A percentile compares a stretch with the other conserved stretches of the same genome.
Conservation (phyloP, 2,329 filamentous ascomycete species). For the Colletotrichum karsti region DNA sequence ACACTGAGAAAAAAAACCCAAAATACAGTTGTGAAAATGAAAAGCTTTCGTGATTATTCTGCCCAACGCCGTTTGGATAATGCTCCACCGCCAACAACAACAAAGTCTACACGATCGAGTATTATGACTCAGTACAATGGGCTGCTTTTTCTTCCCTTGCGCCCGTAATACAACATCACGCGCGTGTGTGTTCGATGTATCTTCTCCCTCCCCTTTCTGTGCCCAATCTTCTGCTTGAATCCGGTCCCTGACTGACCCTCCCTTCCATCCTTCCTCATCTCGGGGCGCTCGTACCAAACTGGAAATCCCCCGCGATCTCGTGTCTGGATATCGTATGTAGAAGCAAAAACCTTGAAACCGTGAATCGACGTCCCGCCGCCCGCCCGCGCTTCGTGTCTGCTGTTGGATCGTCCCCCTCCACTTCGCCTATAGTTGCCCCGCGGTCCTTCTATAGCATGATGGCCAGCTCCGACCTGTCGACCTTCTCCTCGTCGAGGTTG, state of each 20-base stretch:
- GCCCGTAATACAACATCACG: slow-evolving; percentile 3
- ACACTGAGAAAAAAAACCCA: not conserved
- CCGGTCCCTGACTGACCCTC: not conserved
- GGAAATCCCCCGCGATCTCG: not conserved
- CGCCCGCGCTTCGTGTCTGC: not conserved
- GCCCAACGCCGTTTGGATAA: not conserved
- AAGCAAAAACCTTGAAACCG: not conserved
- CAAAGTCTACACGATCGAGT: slow-evolving; percentile 16
- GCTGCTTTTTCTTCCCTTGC: not conserved
- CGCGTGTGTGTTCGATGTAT: not conserved
- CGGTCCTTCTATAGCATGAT: slow-evolving; percentile 75
- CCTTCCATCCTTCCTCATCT: slow-evolving; percentile 2
- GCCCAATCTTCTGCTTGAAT: not conserved
- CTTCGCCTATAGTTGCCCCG: not conserved
- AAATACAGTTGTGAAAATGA: not conserved
- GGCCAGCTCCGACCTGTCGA: slow-evolving; percentile 81
- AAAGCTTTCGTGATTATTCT: slow-evolving; percentile 1
- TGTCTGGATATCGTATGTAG: slow-evolving; percentile 9
- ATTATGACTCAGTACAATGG: slow-evolving; percentile 30
- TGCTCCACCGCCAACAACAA: not conserved
- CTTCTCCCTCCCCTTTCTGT: not conserved
- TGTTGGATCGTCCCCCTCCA: not conserved
- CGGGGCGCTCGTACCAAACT: not conserved
- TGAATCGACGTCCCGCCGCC: not conserved
- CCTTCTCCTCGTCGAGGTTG: slow-evolving; percentile 80